A percentile compares a stretch with the other conserved stretches of the same genome.
Conservation (phyloP, 345 rosid genomes). For the Sisymbrium altissimum region DNA sequence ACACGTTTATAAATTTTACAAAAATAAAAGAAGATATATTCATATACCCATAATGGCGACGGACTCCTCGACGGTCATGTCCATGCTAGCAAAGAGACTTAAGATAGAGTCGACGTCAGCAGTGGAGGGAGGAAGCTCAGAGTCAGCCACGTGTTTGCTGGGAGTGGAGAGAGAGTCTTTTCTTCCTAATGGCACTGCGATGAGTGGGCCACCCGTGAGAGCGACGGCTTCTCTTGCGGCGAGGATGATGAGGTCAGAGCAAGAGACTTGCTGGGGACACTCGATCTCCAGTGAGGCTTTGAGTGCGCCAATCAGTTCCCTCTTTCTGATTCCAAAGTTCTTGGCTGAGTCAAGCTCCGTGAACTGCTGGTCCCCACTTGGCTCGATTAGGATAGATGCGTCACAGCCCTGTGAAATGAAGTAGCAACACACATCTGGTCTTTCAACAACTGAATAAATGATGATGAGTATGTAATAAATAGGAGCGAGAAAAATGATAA, state of each 20-base stretch:
- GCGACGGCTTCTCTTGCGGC: constrained; percentile 47
- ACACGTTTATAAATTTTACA: too few species aligned
- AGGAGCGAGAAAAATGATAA: not conserved
- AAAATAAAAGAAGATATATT: not conserved
- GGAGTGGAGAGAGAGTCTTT: constrained; percentile 33
- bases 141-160: constrained; percentile 36
- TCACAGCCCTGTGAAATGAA: constrained; percentile 41
- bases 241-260: constrained; percentile 44
- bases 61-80: constrained; percentile 43
- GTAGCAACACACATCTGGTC: not conserved
- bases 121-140: constrained; percentile 39
- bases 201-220: constrained; percentile 35
- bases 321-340: constrained; percentile 47
- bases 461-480: not conserved
- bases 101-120: constrained; percentile 40
- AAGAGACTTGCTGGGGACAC: constrained; percentile 46
- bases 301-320: constrained; percentile 32
- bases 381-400: constrained; percentile 43
- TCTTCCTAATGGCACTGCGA: constrained; percentile 40
- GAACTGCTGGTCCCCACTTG: constrained; percentile 18
- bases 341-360: constrained; percentile 39
- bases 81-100: constrained; percentile 26
- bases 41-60: constrained; percentile 44
- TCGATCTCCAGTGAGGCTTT: constrained; percentile 39
- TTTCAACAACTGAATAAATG: not conserved